phyloP scores from a whole-genome alignment of 441 rosid genomes.

The Cnidoscolus chayamansa region DNA sequence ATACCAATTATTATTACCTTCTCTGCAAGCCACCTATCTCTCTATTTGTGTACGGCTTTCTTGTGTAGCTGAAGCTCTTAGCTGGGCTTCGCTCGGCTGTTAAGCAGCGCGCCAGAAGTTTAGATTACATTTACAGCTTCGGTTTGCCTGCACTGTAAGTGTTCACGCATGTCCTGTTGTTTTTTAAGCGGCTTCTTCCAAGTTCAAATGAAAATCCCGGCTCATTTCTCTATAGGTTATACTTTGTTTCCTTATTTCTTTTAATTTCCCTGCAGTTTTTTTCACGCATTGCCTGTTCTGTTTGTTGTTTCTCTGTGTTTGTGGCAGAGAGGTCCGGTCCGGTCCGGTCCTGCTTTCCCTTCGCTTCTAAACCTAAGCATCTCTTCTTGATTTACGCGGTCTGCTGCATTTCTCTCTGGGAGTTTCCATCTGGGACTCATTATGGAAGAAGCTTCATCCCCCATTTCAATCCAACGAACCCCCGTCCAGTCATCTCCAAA shows the following conservation, averaged over 20 bases:
- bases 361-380: neutral
- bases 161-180: too few relatives aligned
- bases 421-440: neutral
- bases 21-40: too few relatives aligned
- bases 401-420: neutral
- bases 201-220: constrained; percentile 40
- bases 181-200: constrained; percentile 14
- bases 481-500: constrained; percentile 36
- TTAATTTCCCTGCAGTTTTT: constrained; percentile 21
- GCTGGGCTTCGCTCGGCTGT: too few relatives aligned
- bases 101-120: too few relatives aligned
- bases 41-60: too few relatives aligned
- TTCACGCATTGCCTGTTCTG: constrained; percentile 18
- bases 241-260: neutral
- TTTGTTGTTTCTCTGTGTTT: constrained; percentile 17
- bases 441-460: constrained; percentile 56
- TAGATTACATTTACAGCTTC: too few relatives aligned
- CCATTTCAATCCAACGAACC: constrained; percentile 36
- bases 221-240: constrained; percentile 14
- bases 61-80: too few relatives aligned
- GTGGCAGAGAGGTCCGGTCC: neutral
- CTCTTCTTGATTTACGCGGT: too few relatives aligned
- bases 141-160: too few relatives aligned
- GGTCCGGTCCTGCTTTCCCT: constrained; percentile 5
- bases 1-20: too few relatives aligned